phyloP scores from a whole-genome alignment of 768 basidiomycete species.

The Leccinum disarticulatum region DNA sequence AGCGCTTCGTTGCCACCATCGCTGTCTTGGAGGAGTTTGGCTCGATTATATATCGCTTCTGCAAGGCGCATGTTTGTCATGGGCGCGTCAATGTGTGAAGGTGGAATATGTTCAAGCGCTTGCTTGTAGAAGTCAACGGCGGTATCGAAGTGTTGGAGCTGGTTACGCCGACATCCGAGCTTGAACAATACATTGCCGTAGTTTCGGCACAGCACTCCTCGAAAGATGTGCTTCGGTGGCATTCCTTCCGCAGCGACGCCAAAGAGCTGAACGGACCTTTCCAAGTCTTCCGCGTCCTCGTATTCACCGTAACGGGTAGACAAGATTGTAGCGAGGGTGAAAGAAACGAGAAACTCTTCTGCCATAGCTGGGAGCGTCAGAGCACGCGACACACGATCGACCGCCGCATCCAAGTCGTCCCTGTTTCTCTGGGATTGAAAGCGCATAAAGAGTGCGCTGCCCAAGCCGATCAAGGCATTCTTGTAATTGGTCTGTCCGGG shows the following conservation, averaged over 20 bases:
- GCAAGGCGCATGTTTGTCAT: slow-evolving; percentile 1
- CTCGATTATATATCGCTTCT: slow-evolving; percentile 3
- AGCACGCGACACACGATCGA: slow-evolving; percentile 11
- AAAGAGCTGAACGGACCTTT: slow-evolving; percentile 16
- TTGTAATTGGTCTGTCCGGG: slow-evolving; percentile 7
- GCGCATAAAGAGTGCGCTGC: slow-evolving; percentile 12
- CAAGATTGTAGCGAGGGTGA: slow-evolving; percentile 13
- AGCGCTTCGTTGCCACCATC: slow-evolving; percentile 3
- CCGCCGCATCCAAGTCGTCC: slow-evolving; percentile 19
- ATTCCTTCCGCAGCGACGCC: slow-evolving; percentile 6
- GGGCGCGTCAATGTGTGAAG: slow-evolving; percentile 12
- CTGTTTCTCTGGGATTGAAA: slow-evolving; percentile 11
- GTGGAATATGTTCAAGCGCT: slow-evolving; percentile 8
- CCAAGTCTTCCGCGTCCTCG: slow-evolving; percentile 12
- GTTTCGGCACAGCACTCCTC: slow-evolving; percentile 5
- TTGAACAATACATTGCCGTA: slow-evolving; percentile 13
- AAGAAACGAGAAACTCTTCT: slow-evolving; percentile 6
- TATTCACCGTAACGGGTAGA: slow-evolving; percentile 7
- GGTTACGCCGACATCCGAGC: slow-evolving; percentile 5
- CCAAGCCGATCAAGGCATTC: slow-evolving; percentile 12
- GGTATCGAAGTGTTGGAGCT: background rate
- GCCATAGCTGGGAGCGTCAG: slow-evolving; percentile 7
- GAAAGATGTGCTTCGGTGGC: slow-evolving; percentile 12
- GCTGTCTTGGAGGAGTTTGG: background rate
- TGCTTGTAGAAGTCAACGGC: slow-evolving; percentile 14